These are phyloP conservation scores for Clitopilus passeckerianus DNA, from an alignment of 768 basidiomycete species.

Conservation along the genomic window DNA sequence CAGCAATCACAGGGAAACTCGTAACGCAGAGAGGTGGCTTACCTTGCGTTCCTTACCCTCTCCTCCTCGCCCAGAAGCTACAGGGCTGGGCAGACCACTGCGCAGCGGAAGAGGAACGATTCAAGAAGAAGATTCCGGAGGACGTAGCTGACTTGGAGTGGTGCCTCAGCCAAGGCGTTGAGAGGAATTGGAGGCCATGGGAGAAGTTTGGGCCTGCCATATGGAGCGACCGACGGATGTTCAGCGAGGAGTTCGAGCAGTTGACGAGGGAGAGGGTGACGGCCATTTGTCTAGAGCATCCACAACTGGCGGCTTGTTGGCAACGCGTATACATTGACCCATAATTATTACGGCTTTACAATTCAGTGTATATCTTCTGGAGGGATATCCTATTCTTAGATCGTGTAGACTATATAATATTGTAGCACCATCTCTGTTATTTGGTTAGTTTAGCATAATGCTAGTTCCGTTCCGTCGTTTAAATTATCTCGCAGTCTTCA, in stretches of 20 bases:
- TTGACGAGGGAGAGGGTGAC: slow-evolving; percentile 24
- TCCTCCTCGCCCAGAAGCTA: slow-evolving; percentile 33
- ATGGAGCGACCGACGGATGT: slow-evolving; percentile 21
- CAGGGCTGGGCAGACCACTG: slow-evolving; percentile 37
- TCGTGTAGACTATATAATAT: too few species aligned
- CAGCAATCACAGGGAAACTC: not conserved
- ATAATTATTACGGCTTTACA: too few species aligned
- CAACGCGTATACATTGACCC: too few species aligned
- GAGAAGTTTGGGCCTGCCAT: slow-evolving; percentile 7
- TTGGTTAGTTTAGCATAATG: too few species aligned
- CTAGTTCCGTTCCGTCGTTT: too few species aligned
- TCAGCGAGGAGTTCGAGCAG: slow-evolving; percentile 22
- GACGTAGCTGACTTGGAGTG: slow-evolving; percentile 1
- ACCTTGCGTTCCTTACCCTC: slow-evolving; percentile 27
- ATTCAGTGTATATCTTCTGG: too few species aligned
- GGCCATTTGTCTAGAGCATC: slow-evolving; percentile 23
- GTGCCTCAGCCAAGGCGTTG: slow-evolving; percentile 24
- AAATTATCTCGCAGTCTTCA: too few species aligned
- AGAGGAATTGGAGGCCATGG: slow-evolving; percentile 11
- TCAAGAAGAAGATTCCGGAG: not conserved
- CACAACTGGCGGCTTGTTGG: slow-evolving; percentile 19
- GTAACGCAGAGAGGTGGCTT: slow-evolving; percentile 6
- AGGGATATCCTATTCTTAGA: too few species aligned
- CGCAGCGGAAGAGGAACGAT: slow-evolving; percentile 17
- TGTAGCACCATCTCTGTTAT: too few species aligned